Percentiles rank a stretch among this genome's conserved stretches.
Evolutionary conservation across 208 protist species (phyloP).

Genomic region (Leishmania amazonensis): DNA sequence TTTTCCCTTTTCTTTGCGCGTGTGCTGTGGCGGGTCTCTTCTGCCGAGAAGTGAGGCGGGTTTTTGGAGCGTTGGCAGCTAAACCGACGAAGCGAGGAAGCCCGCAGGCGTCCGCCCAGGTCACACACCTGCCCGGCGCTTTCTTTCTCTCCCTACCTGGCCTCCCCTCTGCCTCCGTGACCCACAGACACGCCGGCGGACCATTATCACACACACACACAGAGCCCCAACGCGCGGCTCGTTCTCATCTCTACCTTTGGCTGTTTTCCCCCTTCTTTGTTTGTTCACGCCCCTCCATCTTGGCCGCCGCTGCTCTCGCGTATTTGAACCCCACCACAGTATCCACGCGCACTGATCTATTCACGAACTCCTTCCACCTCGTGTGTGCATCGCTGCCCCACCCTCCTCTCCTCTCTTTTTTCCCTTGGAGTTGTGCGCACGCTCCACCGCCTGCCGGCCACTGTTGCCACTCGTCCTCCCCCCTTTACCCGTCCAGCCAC

Average conservation of each 20-base stretch:
- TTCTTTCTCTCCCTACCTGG: background rate
- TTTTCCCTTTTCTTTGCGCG: background rate
- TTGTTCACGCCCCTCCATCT: background rate
- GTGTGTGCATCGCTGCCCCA: background rate
- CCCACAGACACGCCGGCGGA: background rate
- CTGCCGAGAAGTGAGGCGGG: background rate
- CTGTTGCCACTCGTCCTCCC: background rate
- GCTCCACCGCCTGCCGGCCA: background rate
- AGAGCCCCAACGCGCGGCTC: background rate
- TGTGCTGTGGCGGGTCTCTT: background rate
- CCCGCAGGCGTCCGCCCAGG: background rate
- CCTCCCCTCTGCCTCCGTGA: background rate
- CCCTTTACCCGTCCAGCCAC: background rate
- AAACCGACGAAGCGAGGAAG: background rate
- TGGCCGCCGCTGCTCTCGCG: background rate
- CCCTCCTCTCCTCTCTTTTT: background rate
- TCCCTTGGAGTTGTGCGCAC: background rate
- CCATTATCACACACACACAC: background rate
- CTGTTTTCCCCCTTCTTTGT: background rate
- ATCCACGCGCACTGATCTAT: background rate
- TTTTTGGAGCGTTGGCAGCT: background rate
- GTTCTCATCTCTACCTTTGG: background rate
- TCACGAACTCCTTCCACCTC: background rate
- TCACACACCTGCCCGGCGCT: background rate
- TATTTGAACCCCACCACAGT: background rate